Conservation (phyloP, 257 asterid genomes). For the Solanum tarapatanum region DNA sequence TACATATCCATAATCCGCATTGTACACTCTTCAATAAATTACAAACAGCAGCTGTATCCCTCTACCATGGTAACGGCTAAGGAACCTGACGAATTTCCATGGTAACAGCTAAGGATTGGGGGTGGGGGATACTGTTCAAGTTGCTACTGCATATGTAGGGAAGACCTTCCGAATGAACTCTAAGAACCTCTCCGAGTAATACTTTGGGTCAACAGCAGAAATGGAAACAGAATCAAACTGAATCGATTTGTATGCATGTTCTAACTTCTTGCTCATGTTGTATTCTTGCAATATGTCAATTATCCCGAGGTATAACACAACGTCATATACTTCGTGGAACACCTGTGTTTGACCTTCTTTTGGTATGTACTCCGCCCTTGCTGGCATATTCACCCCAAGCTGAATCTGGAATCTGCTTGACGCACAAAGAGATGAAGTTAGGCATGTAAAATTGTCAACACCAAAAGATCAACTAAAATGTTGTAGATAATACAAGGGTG, state of each 20-base stretch:
- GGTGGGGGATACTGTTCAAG: not conserved
- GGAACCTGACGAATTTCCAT: not conserved
- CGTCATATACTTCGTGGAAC: conserved; percentile 86
- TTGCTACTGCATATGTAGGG: conserved; percentile 34
- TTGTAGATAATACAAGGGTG: not conserved
- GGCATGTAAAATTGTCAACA: not conserved
- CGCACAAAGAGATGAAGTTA: not conserved
- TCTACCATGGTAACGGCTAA: not conserved
- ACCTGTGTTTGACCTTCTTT: conserved; percentile 27
- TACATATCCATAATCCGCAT: not conserved
- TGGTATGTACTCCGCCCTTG: conserved; percentile 72
- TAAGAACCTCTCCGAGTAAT: conserved; percentile 72
- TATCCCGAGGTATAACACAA: conserved; percentile 78
- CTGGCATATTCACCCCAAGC: conserved; percentile 98
- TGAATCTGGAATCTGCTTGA: conserved; percentile 82
- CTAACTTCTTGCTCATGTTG: conserved; percentile 76
- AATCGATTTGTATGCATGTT: conserved; percentile 73
- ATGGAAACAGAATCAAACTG: conserved; percentile 76
- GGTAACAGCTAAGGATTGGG: not conserved
- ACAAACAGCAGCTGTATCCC: not conserved
- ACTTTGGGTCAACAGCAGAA: conserved; percentile 88
- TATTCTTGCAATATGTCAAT: conserved; percentile 95
- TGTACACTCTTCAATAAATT: not conserved
- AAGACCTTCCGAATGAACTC: conserved; percentile 81
- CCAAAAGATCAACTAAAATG: not conserved